These are phyloP conservation scores for Ceratocystis papillata DNA, from an alignment of 2,329 filamentous ascomycete species.

Conservation along the genomic window DNA sequence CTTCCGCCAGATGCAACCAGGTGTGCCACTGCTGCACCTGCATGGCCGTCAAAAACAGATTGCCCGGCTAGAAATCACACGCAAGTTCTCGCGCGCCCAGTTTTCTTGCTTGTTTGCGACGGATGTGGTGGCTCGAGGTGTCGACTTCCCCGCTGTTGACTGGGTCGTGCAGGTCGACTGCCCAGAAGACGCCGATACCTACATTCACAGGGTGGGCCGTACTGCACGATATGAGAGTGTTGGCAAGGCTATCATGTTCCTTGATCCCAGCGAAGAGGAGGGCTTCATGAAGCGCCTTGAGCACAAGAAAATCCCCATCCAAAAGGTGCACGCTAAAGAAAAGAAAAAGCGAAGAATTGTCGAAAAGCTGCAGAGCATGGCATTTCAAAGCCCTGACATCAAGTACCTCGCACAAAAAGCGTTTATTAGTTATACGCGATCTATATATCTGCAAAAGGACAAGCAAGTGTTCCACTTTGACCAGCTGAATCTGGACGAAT, in stretches of 20 bases:
- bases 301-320: constrained; percentile 80
- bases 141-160: constrained; percentile 93
- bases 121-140: constrained; percentile 83
- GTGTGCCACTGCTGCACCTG: constrained; percentile 83
- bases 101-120: constrained; percentile 87
- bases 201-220: constrained; percentile 89
- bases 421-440: constrained; percentile 80
- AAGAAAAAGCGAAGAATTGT: constrained; percentile 83
- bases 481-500: constrained; percentile 74
- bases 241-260: constrained; percentile 77
- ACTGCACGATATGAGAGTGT: constrained; percentile 88
- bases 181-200: constrained; percentile 92
- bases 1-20: constrained; percentile 85
- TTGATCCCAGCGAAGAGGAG: constrained; percentile 83
- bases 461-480: constrained; percentile 84
- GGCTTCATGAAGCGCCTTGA: constrained; percentile 82
- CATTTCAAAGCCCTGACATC: constrained; percentile 84
- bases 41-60: constrained; percentile 90
- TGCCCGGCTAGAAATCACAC: constrained; percentile 76
- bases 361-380: constrained; percentile 82
- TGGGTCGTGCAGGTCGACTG: constrained; percentile 99
- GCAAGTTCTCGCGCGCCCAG: constrained; percentile 68
- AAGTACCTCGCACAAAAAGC: constrained; percentile 96
- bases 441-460: constrained; percentile 77
- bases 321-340: constrained; percentile 73